phyloP scores from a whole-genome alignment of 305 asterid species.

The Fraxinus albicans region DNA sequence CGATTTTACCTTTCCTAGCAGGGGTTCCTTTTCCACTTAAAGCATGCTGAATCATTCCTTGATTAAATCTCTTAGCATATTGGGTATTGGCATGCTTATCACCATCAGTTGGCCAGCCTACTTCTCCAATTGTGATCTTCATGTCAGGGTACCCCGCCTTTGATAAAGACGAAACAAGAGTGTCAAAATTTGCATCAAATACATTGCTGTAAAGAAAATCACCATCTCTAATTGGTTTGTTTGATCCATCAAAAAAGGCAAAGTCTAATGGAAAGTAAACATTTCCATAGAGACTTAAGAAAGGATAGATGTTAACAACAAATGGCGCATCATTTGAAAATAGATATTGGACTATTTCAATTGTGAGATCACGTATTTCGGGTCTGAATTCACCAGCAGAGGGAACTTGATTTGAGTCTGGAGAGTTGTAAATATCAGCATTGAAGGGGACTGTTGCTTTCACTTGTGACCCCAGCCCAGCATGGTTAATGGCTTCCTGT shows the following conservation, averaged over 20 bases:
- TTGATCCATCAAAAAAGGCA: slow-evolving; percentile 62
- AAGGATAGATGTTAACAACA: slow-evolving; percentile 73
- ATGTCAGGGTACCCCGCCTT: slow-evolving; percentile 62
- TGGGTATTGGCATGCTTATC: slow-evolving; percentile 42
- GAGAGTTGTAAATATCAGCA: slow-evolving; percentile 66
- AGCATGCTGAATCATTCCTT: slow-evolving; percentile 56
- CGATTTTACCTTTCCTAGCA: slow-evolving; percentile 43
- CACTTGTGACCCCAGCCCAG: slow-evolving; percentile 48
- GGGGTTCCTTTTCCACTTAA: slow-evolving; percentile 59
- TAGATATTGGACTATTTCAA: slow-evolving; percentile 49
- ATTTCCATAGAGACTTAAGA: slow-evolving; percentile 55
- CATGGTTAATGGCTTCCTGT: slow-evolving; percentile 57
- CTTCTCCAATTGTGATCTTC: slow-evolving; percentile 63
- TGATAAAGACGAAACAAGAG: slow-evolving; percentile 56
- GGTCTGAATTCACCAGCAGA: slow-evolving; percentile 72
- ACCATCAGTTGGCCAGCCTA: slow-evolving; percentile 89
- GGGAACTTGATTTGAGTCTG: slow-evolving; percentile 56
- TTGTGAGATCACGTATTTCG: slow-evolving; percentile 51
- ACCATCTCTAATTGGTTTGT: slow-evolving; percentile 42
- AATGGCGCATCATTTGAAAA: slow-evolving; percentile 56
- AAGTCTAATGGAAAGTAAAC: slow-evolving; percentile 56
- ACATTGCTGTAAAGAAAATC: slow-evolving; percentile 52
- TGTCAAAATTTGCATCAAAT: slow-evolving; percentile 71
- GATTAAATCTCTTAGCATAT: slow-evolving; percentile 52
- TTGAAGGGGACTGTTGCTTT: slow-evolving; percentile 68